phyloP scores from a whole-genome alignment of 208 protist genomes.

The Trypanosoma vivax region DNA sequence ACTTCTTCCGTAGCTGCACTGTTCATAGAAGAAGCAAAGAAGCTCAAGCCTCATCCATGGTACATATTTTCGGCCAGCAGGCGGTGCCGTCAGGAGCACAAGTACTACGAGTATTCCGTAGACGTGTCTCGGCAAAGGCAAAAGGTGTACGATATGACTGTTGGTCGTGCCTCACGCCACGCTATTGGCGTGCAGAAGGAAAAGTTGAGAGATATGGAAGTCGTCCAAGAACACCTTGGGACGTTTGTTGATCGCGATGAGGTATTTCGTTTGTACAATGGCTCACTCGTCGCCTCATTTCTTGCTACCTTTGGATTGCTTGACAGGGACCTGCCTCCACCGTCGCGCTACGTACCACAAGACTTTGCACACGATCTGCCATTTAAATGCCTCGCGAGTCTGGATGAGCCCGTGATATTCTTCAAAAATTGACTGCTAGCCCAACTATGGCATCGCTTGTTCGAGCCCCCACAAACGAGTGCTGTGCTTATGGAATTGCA shows the following conservation, averaged over 20 bases:
- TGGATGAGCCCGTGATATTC: conserved; percentile 79
- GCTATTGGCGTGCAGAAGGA: conserved; percentile 54
- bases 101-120: conserved; percentile 71
- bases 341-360: conserved; percentile 77
- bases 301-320: conserved; percentile 71
- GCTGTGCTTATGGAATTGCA: too few species aligned
- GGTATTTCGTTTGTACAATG: conserved; percentile 70
- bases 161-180: conserved; percentile 26
- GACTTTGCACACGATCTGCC: conserved; percentile 82
- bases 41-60: conserved; percentile 60
- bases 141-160: conserved; percentile 53
- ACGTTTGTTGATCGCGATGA: conserved; percentile 25
- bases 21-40: conserved; percentile 51
- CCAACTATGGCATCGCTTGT: too few species aligned
- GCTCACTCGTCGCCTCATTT: conserved; percentile 75
- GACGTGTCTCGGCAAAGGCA: conserved; percentile 59
- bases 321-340: conserved; percentile 50
- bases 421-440: conserved; percentile 47
- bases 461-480: too few species aligned
- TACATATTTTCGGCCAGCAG: conserved; percentile 78
- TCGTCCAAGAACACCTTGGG: conserved; percentile 57
- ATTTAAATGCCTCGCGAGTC: conserved; percentile 47
- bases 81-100: conserved; percentile 52
- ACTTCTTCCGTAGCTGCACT: conserved; percentile 37
- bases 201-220: conserved; percentile 61